Evolutionary conservation across 2,329 filamentous ascomycete species (phyloP), one percentile per base, ranked within the genome.

Genomic region (Phyllosticta paracitricarpa): DNA sequence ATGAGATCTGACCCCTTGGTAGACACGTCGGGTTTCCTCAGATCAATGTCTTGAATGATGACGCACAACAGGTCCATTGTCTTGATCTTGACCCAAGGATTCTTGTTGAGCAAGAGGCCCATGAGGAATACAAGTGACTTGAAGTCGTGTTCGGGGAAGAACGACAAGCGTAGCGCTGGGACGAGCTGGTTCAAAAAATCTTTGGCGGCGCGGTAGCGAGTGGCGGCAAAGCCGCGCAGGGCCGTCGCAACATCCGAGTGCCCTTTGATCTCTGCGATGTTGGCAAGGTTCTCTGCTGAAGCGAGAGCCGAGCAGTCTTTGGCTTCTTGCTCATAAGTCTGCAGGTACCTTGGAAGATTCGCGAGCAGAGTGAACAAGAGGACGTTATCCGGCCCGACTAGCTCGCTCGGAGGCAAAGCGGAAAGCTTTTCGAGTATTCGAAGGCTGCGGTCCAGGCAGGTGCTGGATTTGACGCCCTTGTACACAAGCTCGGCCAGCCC

Each of bases 1-100:
- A 99, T 96, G 56, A 99, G 82, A 74, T 99, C 95, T 0, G 93
- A 92, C 0, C 94, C 93, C 72, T 97, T 91, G 7, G 86, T 87
- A 4, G 91, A 89, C 65, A 99, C 89, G 65, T 96, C 92, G 0
- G 89, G 85, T 68, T 92, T 92, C 61, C 88, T 87, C 89, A 97
- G 96, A 70, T 99, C 92, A 33, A 97, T 89, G 59, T 93, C 88
- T 0, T 91, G 90, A 55, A 99, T 89, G 63, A 96, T 79, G 22
- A 89, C 82, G 68, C 89, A 89, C 0, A 99, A 82, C 12, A 97
- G 86, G 63, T 90, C 87, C 89, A 99, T 96, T 0, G 89, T 91
- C 77, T 94, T 93, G 53, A 92, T 80, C 72, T 96, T 95, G 73
- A 97, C 89, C 89, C 91, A 97, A 2, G 89, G 82, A 0, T 88